Conservation (phyloP, 257 asterid species). For the Echium plantagineum region DNA sequence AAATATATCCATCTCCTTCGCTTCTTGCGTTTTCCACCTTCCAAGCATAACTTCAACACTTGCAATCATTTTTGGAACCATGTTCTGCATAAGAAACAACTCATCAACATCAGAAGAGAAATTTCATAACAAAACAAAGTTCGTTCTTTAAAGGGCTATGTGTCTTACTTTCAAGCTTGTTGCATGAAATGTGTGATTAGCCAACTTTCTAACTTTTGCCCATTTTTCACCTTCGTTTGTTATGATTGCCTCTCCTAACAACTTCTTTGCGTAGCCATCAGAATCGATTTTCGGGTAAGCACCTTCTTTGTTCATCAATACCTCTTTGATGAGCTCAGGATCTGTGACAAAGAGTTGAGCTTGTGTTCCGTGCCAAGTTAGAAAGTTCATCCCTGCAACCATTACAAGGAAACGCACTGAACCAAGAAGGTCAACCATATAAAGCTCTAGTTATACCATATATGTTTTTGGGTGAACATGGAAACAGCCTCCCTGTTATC, state of each 20-base stretch:
- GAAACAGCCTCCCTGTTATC: too few species aligned
- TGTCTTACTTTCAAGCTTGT: slow-evolving; percentile 38
- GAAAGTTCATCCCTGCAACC: slow-evolving; percentile 17
- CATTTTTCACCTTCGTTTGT: too few species aligned
- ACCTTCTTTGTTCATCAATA: slow-evolving; percentile 30
- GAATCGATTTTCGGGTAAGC: slow-evolving; percentile 49
- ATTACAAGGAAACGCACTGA: background rate
- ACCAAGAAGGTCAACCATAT: too few species aligned
- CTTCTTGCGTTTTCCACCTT: slow-evolving; percentile 32
- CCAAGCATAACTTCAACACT: slow-evolving; percentile 46
- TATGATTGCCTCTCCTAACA: too few species aligned
- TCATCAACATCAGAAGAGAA: background rate
- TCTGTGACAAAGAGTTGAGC: slow-evolving; percentile 49
- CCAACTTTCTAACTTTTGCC: too few species aligned
- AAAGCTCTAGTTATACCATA: background rate
- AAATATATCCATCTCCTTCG: slow-evolving; percentile 45
- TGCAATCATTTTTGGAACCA: slow-evolving; percentile 42
- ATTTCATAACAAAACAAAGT: background rate
- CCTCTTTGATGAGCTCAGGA: slow-evolving; percentile 41
- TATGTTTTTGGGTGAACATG: too few species aligned
- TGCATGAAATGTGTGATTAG: slow-evolving; percentile 46
- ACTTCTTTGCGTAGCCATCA: slow-evolving; percentile 45
- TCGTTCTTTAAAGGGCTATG: background rate
- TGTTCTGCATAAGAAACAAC: slow-evolving; percentile 19
- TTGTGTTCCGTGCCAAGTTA: slow-evolving; percentile 46